Percentiles rank a stretch among this genome's conserved stretches.
Conservation (phyloP, 1,284 basidiomycete species). For the Sanghuangporus weigelae region DNA sequence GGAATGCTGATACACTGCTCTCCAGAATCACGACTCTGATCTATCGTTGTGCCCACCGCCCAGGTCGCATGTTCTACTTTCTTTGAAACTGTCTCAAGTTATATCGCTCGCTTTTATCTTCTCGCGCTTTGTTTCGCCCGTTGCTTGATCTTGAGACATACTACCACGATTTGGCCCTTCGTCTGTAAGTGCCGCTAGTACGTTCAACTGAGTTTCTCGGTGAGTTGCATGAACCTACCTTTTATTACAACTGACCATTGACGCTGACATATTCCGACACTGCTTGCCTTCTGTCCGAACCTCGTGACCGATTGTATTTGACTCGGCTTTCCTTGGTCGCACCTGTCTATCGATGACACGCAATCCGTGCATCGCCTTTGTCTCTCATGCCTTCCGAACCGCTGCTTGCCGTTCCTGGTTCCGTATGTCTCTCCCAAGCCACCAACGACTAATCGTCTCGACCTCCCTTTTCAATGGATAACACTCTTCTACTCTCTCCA, state of each 20-base stretch:
- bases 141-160: constrained; percentile 4
- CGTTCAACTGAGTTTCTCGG: background rate
- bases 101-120: constrained; percentile 8
- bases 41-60: constrained; percentile 6
- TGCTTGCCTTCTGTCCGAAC: background rate
- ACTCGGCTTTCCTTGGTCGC: constrained; percentile 8
- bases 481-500: constrained; percentile 12
- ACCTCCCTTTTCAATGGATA: constrained; percentile 8
- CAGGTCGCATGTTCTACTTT: constrained; percentile 12
- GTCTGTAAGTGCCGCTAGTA: background rate
- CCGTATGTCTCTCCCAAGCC: constrained; percentile 2
- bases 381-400: constrained; percentile 1
- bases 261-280: constrained; percentile 7
- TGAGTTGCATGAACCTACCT: constrained; percentile 1
- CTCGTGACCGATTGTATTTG: constrained; percentile 2
- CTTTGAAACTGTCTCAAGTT: constrained; percentile 1
- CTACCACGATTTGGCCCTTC: background rate
- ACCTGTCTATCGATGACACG: constrained; percentile 2
- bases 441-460: background rate
- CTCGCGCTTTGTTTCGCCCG: background rate
- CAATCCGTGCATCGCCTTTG: constrained; percentile 9
- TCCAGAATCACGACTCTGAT: constrained; percentile 4
- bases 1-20: background rate
- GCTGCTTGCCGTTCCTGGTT: background rate
- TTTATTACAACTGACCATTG: background rate